Conservation (phyloP, 352 stramenopile genomes). For the Pythium apleroticum region DNA sequence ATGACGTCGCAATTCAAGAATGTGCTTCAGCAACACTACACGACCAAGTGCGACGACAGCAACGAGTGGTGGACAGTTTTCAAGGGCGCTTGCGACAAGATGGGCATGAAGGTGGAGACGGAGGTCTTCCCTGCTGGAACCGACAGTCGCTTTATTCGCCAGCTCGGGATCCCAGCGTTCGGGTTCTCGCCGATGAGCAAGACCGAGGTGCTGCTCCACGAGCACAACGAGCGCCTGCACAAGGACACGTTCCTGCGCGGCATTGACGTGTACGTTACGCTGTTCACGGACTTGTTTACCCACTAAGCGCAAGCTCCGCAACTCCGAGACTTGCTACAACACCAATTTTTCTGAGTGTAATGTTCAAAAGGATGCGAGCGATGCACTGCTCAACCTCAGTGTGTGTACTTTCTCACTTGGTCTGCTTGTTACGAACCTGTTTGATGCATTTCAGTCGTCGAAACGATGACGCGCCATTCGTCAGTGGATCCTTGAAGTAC, state of each 20-base stretch:
- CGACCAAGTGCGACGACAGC: background rate
- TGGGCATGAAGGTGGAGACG: slow-evolving; percentile 68
- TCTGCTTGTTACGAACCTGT: no score
- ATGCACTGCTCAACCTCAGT: no score
- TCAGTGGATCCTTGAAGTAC: no score
- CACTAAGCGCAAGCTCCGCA: no score
- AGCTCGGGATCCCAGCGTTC: slow-evolving; percentile 90
- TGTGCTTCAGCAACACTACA: slow-evolving; percentile 57
- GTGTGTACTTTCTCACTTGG: no score
- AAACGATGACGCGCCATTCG: no score
- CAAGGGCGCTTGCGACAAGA: slow-evolving; percentile 42
- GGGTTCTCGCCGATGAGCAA: slow-evolving; percentile 95
- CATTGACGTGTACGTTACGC: slow-evolving; percentile 84
- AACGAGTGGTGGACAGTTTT: slow-evolving; percentile 55
- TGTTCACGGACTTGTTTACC: slow-evolving; percentile 57
- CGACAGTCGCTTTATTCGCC: slow-evolving; percentile 91
- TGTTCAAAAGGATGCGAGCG: no score
- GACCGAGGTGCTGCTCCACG: slow-evolving; percentile 93
- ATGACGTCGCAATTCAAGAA: slow-evolving; percentile 30
- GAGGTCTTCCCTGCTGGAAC: slow-evolving; percentile 95
- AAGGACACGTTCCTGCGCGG: slow-evolving; percentile 45
- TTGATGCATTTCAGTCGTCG: no score
- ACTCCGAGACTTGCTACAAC: no score
- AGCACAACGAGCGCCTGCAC: slow-evolving; percentile 95
- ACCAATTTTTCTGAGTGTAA: no score